These are phyloP conservation scores for Phytophthora hybrid DNA, from an alignment of 352 stramenopile genomes.

Conservation along the genomic window DNA sequence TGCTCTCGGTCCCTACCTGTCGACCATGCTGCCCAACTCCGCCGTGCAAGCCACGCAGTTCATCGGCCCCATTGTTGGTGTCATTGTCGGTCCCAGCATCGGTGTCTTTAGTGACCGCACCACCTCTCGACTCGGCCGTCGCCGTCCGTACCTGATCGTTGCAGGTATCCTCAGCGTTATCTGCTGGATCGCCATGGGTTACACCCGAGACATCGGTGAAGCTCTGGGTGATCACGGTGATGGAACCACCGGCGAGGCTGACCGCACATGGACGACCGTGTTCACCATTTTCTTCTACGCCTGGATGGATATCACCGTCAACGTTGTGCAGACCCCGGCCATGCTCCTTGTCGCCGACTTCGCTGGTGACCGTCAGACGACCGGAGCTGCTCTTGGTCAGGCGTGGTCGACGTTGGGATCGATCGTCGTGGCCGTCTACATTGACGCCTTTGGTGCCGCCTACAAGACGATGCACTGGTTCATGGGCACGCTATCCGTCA, in stretches of 20 bases:
- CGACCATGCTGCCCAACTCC: conserved; percentile 51
- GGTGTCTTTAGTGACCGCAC: conserved; percentile 35
- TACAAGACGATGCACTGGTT: conserved; percentile 42
- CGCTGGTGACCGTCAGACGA: conserved; percentile 56
- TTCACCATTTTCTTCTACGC: conserved; percentile 36
- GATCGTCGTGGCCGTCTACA: conserved; percentile 47
- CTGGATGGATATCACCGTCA: conserved; percentile 37
- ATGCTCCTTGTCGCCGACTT: conserved; percentile 50
- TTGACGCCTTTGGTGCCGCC: conserved; percentile 47
- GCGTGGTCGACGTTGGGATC: conserved; percentile 44
- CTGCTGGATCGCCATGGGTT: conserved; percentile 58
- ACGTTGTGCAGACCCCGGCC: conserved; percentile 30
- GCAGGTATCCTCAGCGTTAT: conserved; percentile 47
- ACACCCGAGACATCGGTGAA: conserved; percentile 38
- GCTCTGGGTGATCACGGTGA: conserved; percentile 28
- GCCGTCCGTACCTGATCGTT: conserved; percentile 45
- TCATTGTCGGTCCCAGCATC: conserved; percentile 30
- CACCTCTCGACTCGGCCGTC: conserved; percentile 25
- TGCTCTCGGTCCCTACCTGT: conserved; percentile 56
- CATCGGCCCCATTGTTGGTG: conserved; percentile 30
- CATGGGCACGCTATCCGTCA: conserved; percentile 35
- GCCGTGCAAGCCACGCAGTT: conserved; percentile 37
- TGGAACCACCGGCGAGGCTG: conserved; percentile 13
- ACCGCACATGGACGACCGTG: conserved; percentile 39
- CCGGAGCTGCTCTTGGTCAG: conserved; percentile 44